Conservation (phyloP, 2,329 filamentous ascomycete genomes). For the Exophiala bonariae region DNA sequence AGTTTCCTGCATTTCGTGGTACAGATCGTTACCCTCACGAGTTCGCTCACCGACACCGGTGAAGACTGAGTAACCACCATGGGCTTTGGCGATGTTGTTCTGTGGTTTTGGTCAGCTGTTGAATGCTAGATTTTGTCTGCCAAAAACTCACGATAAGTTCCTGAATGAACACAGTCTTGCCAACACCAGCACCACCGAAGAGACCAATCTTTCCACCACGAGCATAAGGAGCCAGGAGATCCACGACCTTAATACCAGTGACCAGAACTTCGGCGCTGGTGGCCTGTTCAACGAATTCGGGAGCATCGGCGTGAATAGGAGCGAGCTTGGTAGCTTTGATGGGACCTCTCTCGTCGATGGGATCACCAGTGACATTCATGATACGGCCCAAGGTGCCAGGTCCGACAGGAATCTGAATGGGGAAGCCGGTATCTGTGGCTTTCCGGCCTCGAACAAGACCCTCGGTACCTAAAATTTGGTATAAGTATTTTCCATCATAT, state of each 20-base stretch:
- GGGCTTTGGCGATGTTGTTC: conserved; percentile 99
- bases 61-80: conserved; percentile 99
- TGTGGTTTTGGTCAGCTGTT: conserved; percentile 40
- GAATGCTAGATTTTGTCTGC: neutral
- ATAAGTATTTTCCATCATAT: neutral
- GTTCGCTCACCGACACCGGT: conserved; percentile 99
- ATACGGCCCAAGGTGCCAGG: conserved; percentile 93
- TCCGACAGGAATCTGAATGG: conserved; percentile 96
- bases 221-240: conserved; percentile 96
- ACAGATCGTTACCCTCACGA: conserved; percentile 99
- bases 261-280: conserved; percentile 94
- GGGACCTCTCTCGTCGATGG: conserved; percentile 98
- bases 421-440: conserved; percentile 84
- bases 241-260: conserved; percentile 99
- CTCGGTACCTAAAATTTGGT: conserved; percentile 74
- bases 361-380: conserved; percentile 99
- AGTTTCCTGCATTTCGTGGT: conserved; percentile 99
- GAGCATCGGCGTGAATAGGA: conserved; percentile 93
- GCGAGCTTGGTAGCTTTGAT: conserved; percentile 87
- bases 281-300: conserved; percentile 91
- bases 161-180: conserved; percentile 99
- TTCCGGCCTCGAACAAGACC: conserved; percentile 93
- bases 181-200: conserved; percentile 99
- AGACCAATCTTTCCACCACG: conserved; percentile 99
- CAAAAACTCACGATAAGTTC: conserved; percentile 76